Base-by-base conservation (phyloP, 2,329 filamentous ascomycete genomes). In the Pochonia chlamydosporia region DNA sequence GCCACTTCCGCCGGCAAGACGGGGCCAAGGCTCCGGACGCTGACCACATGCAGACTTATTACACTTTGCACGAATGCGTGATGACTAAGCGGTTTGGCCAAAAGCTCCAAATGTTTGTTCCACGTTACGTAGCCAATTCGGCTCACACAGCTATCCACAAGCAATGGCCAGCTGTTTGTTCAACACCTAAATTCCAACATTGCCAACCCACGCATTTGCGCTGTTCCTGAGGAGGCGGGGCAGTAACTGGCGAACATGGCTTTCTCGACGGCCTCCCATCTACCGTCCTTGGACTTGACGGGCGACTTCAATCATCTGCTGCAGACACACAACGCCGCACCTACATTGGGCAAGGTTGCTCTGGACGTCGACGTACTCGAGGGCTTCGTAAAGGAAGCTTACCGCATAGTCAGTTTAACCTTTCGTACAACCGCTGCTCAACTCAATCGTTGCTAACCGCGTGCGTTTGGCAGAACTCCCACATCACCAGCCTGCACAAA, bases 351-450 rank as follows among this genome's bases (percentile, higher is more conserved):
- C 73, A 53, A 71, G 64, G 48, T 57, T 73, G 42, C 24, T 11
- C 44, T 56, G 4, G 51, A 56, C 31, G 31, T 49, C 25, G 71
- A 77, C 54, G 75, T 68, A 56, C 78, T 93, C 43, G 88, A 96
- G 63, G 86, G 87, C 59, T 99, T 97, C 63, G 73, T 97, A 28
- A 90, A 92, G 62, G 92, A 97, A 69, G 93, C 93, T 45, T 93
- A 95, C 69, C 82, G 86, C 63, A 96, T 97, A 66, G 91, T 95
- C 72, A 60, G 78, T 66, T 52, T 56, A 54, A 11, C 14, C 51
- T 54, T 44, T 41, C 35, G 18, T 35, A 33, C 8, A 11, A 23
- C 24, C 8, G 23, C 14, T 8, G n/a, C 16, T 20, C 10, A 16
- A 6, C 20, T 1, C 11, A 8, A 25, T n/a, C n/a, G n/a, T 24